These are phyloP conservation scores for Ascochyta koolunga DNA, from an alignment of 2,329 filamentous ascomycete genomes.

Conservation along the genomic window DNA sequence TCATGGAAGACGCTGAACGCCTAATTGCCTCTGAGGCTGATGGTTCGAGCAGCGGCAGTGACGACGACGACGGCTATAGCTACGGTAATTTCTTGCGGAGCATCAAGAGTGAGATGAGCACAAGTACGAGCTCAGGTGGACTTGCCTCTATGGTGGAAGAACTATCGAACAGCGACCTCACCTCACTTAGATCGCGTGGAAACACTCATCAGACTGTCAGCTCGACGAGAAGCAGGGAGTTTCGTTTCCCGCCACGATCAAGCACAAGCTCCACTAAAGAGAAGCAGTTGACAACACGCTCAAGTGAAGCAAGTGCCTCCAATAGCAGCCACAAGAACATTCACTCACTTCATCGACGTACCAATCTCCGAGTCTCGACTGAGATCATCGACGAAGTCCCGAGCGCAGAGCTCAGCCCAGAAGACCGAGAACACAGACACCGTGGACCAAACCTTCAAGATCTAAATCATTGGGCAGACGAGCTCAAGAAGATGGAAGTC, in stretches of 20 bases:
- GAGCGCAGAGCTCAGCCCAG: constrained; percentile 7
- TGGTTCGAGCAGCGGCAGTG: constrained; percentile 1
- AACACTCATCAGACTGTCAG: neutral
- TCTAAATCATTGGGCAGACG: constrained; percentile 12
- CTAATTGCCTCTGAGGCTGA: neutral
- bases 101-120: constrained; percentile 16
- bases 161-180: constrained; percentile 1
- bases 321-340: neutral
- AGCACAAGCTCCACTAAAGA: neutral
- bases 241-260: neutral
- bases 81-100: constrained; percentile 24
- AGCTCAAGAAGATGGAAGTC: constrained; percentile 13
- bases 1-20: constrained; percentile 19
- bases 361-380: neutral
- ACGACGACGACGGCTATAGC: constrained; percentile 18
- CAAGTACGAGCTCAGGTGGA: constrained; percentile 1
- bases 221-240: neutral
- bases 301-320: neutral
- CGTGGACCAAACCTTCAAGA: constrained; percentile 7
- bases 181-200: neutral
- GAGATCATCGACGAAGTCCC: neutral
- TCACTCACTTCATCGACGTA: neutral
- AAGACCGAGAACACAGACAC: constrained; percentile 10
- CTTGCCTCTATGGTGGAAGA: constrained; percentile 9
- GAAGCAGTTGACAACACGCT: neutral